phyloP scores from a whole-genome alignment of 202 grass and related monocot species.

The Schoenoplectus triqueter region DNA sequence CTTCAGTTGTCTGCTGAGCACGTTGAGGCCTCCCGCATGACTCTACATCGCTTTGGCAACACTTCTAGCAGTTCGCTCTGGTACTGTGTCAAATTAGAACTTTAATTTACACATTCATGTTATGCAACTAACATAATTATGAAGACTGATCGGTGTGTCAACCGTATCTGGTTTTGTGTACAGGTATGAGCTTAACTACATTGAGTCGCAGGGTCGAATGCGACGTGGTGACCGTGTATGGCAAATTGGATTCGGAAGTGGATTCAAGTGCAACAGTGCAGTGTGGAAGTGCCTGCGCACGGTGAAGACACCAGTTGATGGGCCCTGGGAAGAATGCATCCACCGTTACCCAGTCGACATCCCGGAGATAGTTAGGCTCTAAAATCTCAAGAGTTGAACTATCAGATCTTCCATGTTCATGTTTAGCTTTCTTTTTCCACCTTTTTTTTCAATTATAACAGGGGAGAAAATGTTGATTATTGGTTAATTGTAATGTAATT shows the following conservation, averaged over 20 bases:
- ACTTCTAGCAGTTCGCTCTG: conserved; percentile 98
- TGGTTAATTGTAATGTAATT: conserved; percentile 28
- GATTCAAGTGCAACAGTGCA: conserved; percentile 94
- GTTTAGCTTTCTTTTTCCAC: neutral
- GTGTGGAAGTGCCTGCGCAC: conserved; percentile 82
- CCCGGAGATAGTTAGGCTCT: conserved; percentile 80
- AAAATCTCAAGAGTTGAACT: neutral
- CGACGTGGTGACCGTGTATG: conserved; percentile 75
- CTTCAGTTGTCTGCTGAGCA: conserved; percentile 80
- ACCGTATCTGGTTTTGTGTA: conserved; percentile 3
- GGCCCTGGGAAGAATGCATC: conserved; percentile 74
- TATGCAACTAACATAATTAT: neutral
- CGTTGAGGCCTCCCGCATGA: conserved; percentile 94
- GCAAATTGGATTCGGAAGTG: conserved; percentile 83
- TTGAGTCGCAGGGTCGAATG: conserved; percentile 85
- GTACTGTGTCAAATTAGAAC: conserved; percentile 45
- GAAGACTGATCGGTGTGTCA: neutral
- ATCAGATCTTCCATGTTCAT: neutral
- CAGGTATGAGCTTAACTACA: conserved; percentile 76
- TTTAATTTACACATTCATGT: neutral
- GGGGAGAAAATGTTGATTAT: neutral
- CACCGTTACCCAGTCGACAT: conserved; percentile 76
- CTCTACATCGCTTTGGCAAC: conserved; percentile 95
- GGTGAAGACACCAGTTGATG: conserved; percentile 59
- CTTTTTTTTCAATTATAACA: neutral